Base-by-base conservation (phyloP, 2,329 filamentous ascomycete genomes). In the Trichoderma harzianum region DNA sequence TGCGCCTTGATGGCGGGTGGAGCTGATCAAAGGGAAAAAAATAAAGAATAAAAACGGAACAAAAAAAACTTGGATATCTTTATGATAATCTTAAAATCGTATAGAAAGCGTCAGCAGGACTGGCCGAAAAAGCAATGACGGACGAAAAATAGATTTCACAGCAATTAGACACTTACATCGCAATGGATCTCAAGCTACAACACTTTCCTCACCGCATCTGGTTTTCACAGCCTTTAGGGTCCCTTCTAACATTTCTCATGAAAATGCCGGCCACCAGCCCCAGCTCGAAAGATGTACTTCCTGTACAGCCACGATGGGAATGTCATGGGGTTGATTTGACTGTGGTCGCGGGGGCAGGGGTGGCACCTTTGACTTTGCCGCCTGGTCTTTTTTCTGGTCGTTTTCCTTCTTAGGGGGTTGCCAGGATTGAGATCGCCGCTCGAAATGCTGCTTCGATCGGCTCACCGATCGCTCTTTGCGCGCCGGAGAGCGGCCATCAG, bases 231-330 rank as follows among this genome's bases (percentile, higher is more conserved):
- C 36, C 18, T 8, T 16, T 47, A 43, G 7, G 30, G 11, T 62
- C 28, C 51, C n/a, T 61, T 21, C 21, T 18, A 21, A 18, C 39
- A 28, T 21, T 21, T 30, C 30, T 61, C 39, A 70, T 68, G 21
- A 60, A 63, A 63, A 53, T 26, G 69, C 61, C 12, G 66, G 65
- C 60, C 64, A 70, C 73, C 69, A 73, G 16, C 67, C 67, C 74
- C 72, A 74, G 7, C 60, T 68, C 43, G 64, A 68, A 10, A 66
- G 18, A 24, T 57, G 65, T 26, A 60, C 69, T n/a, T 79, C 78
- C 71, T 80, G 75, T 55, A 79, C 75, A 12, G 79, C 74, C 36
- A 81, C 77, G 28, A 79, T 73, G 5, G 79, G 77, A 72, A 78
- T 76, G 34, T 78, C 79, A 16, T 71, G 74, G 69, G 74, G 72